phyloP scores from a whole-genome alignment of 352 stramenopile species.

The Pythium apleroticum region DNA sequence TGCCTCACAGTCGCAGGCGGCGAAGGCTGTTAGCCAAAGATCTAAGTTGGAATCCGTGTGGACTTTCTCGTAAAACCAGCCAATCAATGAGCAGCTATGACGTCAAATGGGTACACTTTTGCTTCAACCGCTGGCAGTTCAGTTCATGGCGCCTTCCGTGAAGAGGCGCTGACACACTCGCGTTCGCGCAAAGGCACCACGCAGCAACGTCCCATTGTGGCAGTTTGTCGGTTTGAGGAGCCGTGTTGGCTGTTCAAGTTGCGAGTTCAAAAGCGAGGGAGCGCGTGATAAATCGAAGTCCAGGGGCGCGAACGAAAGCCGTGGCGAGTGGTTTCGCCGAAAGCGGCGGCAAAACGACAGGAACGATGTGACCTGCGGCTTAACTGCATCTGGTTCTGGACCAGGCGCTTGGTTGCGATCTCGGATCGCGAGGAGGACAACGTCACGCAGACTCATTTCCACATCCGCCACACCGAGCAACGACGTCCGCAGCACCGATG shows the following conservation, averaged over 20 bases:
- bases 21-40: slow-evolving; percentile 46
- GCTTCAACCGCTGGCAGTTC: neutral
- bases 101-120: slow-evolving; percentile 3
- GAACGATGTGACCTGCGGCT: neutral
- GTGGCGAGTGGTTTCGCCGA: slow-evolving; percentile 2
- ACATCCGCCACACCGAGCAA: neutral
- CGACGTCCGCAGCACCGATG: neutral
- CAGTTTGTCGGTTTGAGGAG: neutral
- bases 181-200: neutral
- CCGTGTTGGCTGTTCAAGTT: neutral
- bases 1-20: slow-evolving; percentile 67
- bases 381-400: slow-evolving; percentile 1
- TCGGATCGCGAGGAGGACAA: neutral
- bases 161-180: neutral
- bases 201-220: neutral
- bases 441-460: neutral
- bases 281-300: neutral
- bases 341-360: slow-evolving; percentile 2
- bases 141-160: slow-evolving; percentile 1
- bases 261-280: too few relatives aligned
- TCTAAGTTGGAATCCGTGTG: neutral
- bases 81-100: neutral
- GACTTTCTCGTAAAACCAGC: slow-evolving; percentile 1
- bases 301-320: neutral
- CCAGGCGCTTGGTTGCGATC: neutral